Evolutionary conservation across 306 rosid genomes (phyloP).

Genomic region (Macrotyloma uniflorum): DNA sequence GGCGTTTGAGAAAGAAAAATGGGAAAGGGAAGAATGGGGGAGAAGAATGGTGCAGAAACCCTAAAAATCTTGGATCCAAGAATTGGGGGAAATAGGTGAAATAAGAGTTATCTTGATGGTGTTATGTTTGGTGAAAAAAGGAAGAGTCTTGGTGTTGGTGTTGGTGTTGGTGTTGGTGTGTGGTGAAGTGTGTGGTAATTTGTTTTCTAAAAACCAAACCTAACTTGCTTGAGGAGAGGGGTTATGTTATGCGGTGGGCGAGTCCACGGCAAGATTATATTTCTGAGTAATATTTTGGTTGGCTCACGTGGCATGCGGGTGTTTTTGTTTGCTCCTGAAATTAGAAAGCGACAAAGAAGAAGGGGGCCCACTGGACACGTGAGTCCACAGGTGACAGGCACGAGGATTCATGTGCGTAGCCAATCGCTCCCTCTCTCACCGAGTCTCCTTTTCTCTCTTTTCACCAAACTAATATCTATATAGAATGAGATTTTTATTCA

Average conservation of each 20-base stretch:
- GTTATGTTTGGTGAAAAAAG: constrained; percentile 13
- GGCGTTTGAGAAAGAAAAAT: background rate
- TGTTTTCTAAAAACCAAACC: background rate
- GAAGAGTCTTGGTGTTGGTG: constrained; percentile 1
- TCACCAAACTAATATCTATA: no score
- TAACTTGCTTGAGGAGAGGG: background rate
- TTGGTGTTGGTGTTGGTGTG: no score
- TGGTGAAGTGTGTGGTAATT: background rate
- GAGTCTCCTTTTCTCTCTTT: no score
- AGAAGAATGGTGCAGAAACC: constrained; percentile 50
- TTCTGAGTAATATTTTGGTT: background rate
- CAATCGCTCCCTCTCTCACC: no score
- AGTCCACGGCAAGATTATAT: background rate
- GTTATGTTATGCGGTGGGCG: background rate
- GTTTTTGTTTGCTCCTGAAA: background rate
- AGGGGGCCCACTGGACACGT: background rate
- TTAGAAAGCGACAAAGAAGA: constrained; percentile 27
- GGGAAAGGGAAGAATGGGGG: constrained; percentile 5
- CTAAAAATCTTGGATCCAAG: constrained; percentile 57
- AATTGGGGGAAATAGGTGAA: constrained; percentile 42
- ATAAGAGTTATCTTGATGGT: constrained; percentile 27
- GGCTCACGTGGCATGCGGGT: background rate
- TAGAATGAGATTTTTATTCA: no score
- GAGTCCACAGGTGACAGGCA: background rate
- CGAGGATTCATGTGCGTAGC: no score